Evolutionary conservation across 805 yeast genomes (phyloP), one percentile per base, ranked within the genome.

Genomic region (Diddensiella santjacobensis): DNA sequence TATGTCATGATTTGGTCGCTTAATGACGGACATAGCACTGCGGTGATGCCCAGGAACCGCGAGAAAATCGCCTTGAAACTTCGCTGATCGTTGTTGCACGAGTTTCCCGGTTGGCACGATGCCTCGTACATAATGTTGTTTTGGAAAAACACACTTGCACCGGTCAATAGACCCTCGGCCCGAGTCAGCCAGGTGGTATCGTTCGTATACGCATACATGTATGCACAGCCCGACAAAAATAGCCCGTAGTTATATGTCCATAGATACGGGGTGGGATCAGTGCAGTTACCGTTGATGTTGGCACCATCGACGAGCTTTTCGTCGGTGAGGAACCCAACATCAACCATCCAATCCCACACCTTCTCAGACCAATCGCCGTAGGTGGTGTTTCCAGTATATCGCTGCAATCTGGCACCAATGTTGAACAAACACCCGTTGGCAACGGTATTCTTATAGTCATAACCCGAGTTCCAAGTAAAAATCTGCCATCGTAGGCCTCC

Each of bases 401-500:
- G 74, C 2, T 93, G 93, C 56, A 90, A 74, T 54, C 97, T 75
- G 0, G 96, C 93, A 15, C 86, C 95, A 36, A 90, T 64, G 58
- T 87, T 88, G 77, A 90, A 89, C 47, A 90, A 71, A 43, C 90
- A 86, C 22, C 95, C 97, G 66, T 87, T 90, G n/a, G 95, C 76
- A 50, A 90, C 87, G 31, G 96, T 72, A 66, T 91, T 91, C 67
- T 91, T 91, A 68, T 91, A 91, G 65, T 87, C 85, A 65, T 89
- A 91, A 53, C 98, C 99, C 4, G 87, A 75, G 65, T 91, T 91
- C 96, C 96, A 90, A 49, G 83, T 75, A 71, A 83, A 91, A 60
- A 91, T 91, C 71, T 91, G 98, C 98, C 98, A 91, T 67, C 97
- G 75, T 52, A 91, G 70, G 0, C 99, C 98, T 50, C 99, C 98